phyloP scores from a whole-genome alignment of 371 early-diverging fungal genomes.

The Mucor indicus region DNA sequence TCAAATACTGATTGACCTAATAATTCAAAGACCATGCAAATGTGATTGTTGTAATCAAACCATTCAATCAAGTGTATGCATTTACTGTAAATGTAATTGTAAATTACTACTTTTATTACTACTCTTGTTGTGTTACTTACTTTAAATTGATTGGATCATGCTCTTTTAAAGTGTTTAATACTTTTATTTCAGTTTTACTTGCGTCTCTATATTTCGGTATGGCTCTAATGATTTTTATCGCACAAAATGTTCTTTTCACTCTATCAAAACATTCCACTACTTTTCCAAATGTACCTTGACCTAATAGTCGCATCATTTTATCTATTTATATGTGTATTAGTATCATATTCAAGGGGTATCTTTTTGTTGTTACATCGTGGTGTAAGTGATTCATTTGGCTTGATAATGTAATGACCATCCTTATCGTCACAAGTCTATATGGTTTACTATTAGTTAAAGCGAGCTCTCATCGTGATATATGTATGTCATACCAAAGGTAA shows the following conservation, averaged over 20 bases:
- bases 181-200: conserved; percentile 83
- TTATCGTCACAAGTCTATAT: conserved; percentile 80
- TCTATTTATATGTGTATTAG: conserved; percentile 36
- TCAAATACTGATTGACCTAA: conserved; percentile 88
- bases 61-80: conserved; percentile 76
- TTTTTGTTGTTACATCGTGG: conserved; percentile 57
- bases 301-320: conserved; percentile 78
- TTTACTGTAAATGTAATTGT: too few species aligned
- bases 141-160: conserved; percentile 70
- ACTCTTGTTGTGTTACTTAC: too few species aligned
- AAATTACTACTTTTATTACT: too few species aligned
- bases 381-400: conserved; percentile 69
- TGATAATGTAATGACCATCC: conserved; percentile 90
- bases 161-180: conserved; percentile 74
- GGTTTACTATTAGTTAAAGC: too few species aligned
- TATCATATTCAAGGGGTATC: not conserved
- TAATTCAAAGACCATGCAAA: conserved; percentile 96
- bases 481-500: not conserved
- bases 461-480: too few species aligned
- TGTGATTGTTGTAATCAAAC: conserved; percentile 89
- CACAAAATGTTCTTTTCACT: conserved; percentile 49
- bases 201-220: conserved; percentile 95
- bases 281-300: conserved; percentile 98
- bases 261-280: conserved; percentile 88
- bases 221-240: conserved; percentile 90